Evolutionary conservation across 805 yeast genomes (phyloP), one percentile per base, ranked within the genome.

Genomic region (Saturnispora besseyi): DNA sequence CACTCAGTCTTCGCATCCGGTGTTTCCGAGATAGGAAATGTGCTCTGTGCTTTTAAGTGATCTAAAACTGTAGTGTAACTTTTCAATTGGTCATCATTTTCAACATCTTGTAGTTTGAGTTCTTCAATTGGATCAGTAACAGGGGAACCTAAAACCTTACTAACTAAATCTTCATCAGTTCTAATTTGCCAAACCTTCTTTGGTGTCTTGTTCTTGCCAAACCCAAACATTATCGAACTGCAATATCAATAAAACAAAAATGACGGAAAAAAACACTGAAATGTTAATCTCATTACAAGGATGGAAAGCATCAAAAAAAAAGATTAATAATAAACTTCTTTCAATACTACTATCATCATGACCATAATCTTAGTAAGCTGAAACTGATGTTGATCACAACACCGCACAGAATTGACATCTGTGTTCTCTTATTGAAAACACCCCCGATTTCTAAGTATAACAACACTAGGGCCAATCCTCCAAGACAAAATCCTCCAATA

Each of bases 401-500:
- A 0, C 96, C 96, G 2, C 82, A 82, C 44, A 83, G 63, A 9
- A 89, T 74, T 2, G 91, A 81, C 79, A 81, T 78, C 66, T 78
- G 64, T 68, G 86, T 68, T 49, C 83, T 70, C 55, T 75, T 78
- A 55, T 76, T 78, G 59, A 87, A 82, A 44, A 82, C 62, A 4
- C 78, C 69, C 3, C 75, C 73, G 40, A 64, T 55, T 53, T 82
- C 81, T 56, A 81, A 77, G 52, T 76, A 76, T 50, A 83, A 55
- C 40, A 88, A 62, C 48, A 88, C 75, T 18, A 88, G 62, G 5
- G 87, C 81, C 49, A 84, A 68, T 0, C 84, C 77, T 0, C 97
- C 97, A 29, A 87, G 67, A 46, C 83, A 78, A 54, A 83, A 79
- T 0, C 97, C 97, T 10, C 85, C 66, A 29, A 81, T 62, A 2